Percentiles rank a stretch among this genome's conserved stretches.
Evolutionary conservation across 495 filamentous ascomycete genomes (phyloP).

Genomic region (Penicillium diatomitis): DNA sequence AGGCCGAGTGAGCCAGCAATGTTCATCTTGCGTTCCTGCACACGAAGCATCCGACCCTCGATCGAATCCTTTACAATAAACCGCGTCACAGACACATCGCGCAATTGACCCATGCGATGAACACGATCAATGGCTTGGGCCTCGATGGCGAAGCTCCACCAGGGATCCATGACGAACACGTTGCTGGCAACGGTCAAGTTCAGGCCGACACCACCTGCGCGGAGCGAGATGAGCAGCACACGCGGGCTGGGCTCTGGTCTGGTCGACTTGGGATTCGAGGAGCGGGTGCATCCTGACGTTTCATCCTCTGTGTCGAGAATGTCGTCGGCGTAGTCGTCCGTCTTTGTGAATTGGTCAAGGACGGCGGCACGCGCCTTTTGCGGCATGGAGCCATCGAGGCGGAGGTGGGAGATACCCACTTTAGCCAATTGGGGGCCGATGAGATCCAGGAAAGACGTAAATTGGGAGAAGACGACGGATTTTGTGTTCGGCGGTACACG

Average conservation of each 20-base stretch:
- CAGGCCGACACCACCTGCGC: slow-evolving; percentile 87
- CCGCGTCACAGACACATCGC: slow-evolving; percentile 73
- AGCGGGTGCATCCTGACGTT: not conserved
- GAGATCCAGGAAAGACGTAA: slow-evolving; percentile 90
- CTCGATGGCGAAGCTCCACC: slow-evolving; percentile 98
- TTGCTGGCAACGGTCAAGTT: slow-evolving; percentile 82
- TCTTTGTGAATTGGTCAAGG: slow-evolving; percentile 55
- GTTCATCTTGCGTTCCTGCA: slow-evolving; percentile 84
- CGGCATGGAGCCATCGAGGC: slow-evolving; percentile 83
- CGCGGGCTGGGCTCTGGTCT: slow-evolving; percentile 11
- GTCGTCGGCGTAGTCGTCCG: slow-evolving; percentile 32
- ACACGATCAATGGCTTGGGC: slow-evolving; percentile 97
- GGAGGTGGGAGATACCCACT: slow-evolving; percentile 66
- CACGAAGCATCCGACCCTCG: slow-evolving; percentile 85
- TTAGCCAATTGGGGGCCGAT: slow-evolving; percentile 67
- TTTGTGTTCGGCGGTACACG: slow-evolving; percentile 64
- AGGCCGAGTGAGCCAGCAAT: slow-evolving; percentile 89
- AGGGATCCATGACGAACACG: slow-evolving; percentile 98
- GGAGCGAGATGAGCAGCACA: slow-evolving; percentile 74
- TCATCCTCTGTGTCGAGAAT: slow-evolving; percentile 23
- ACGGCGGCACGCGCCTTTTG: slow-evolving; percentile 76
- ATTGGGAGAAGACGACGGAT: slow-evolving; percentile 91
- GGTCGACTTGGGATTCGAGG: slow-evolving; percentile 23
- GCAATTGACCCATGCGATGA: slow-evolving; percentile 94
- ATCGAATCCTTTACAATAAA: slow-evolving; percentile 88